Conservation (phyloP, 176 grass and related monocot genomes). For the Aegilops umbellulata region DNA sequence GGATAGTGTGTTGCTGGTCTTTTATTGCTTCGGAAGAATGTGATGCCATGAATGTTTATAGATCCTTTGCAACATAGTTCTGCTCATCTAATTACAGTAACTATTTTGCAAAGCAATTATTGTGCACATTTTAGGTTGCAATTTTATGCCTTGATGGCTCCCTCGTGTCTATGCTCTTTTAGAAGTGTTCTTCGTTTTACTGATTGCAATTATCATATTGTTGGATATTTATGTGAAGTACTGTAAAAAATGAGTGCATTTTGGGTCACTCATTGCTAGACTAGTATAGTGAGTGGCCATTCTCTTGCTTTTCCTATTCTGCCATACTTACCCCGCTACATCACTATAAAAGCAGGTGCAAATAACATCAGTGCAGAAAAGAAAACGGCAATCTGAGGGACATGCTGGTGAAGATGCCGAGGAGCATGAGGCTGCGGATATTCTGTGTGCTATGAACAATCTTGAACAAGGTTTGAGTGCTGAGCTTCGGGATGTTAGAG, state of each 20-base stretch:
- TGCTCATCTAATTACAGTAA: neutral
- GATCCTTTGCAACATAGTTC: neutral
- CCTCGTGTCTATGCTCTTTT: neutral
- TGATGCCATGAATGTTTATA: neutral
- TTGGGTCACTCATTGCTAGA: neutral
- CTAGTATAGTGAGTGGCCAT: no score
- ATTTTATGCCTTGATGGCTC: neutral
- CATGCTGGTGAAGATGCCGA: neutral
- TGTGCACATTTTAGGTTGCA: neutral
- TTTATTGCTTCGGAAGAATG: neutral
- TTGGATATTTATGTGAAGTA: neutral
- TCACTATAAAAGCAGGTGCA: neutral
- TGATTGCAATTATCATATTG: neutral
- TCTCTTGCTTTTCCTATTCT: neutral
- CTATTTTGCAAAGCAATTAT: neutral
- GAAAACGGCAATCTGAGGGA: neutral
- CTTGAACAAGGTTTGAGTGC: neutral
- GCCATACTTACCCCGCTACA: neutral
- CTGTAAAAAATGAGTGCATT: neutral
- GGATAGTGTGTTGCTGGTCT: neutral
- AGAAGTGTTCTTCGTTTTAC: neutral
- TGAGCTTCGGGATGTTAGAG: neutral
- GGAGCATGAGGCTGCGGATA: neutral
- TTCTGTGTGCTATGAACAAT: neutral
- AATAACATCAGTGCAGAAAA: neutral